Conservation (phyloP, 179 eudicot species). For the Patellifolia procumbens region DNA sequence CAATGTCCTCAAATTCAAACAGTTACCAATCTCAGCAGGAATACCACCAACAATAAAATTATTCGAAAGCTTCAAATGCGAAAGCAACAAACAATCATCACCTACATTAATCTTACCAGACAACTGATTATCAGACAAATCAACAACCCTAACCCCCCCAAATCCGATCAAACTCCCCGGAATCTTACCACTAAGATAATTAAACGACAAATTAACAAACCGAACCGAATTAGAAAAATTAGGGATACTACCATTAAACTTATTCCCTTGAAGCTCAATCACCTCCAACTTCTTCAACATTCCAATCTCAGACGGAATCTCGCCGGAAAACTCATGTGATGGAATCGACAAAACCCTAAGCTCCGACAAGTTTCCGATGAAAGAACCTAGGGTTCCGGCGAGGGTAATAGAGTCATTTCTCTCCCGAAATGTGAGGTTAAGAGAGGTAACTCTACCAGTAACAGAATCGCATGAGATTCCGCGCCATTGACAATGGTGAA, state of each 20-base stretch:
- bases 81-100: constrained; percentile 36
- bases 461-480: constrained; percentile 42
- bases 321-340: constrained; percentile 37
- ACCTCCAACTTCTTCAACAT: constrained; percentile 32
- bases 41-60: constrained; percentile 45
- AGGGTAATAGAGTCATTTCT: constrained; percentile 9
- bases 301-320: constrained; percentile 42
- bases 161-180: constrained; percentile 39
- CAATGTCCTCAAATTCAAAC: constrained; percentile 48
- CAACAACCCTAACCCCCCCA: constrained; percentile 38
- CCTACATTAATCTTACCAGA: constrained; percentile 33
- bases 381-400: constrained; percentile 41
- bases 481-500: constrained; percentile 43
- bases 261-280: constrained; percentile 50
- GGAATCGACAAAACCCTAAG: constrained; percentile 43
- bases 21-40: constrained; percentile 41
- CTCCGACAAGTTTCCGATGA: constrained; percentile 38
- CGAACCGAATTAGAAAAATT: constrained; percentile 28
- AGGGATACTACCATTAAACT: constrained; percentile 43
- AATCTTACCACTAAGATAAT: constrained; percentile 43
- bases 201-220: constrained; percentile 47
- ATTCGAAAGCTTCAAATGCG: constrained; percentile 50
- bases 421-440: constrained; percentile 29
- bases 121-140: constrained; percentile 55
- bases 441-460: constrained; percentile 31